phyloP scores from a whole-genome alignment of 768 basidiomycete genomes.

The Podaxis sp. region DNA sequence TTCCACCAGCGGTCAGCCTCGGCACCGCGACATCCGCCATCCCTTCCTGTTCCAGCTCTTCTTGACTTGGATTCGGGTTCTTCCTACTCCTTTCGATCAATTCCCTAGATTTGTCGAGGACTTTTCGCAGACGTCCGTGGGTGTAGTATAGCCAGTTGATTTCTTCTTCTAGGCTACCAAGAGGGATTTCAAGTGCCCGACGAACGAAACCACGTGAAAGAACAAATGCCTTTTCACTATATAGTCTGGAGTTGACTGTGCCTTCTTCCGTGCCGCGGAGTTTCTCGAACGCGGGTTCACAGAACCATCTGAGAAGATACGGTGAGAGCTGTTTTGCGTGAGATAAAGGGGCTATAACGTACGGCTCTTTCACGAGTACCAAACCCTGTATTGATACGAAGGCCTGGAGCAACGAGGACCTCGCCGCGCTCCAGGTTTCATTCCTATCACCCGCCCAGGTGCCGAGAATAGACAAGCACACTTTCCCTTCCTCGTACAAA shows the following conservation, averaged over 20 bases:
- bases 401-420: conserved; percentile 88
- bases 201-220: conserved; percentile 87
- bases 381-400: conserved; percentile 93
- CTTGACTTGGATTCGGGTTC: conserved; percentile 26
- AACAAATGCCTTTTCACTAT: conserved; percentile 92
- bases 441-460: conserved; percentile 90
- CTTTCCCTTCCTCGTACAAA: conserved; percentile 94
- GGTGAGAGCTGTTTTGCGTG: conserved; percentile 1
- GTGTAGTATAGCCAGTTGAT: conserved; percentile 72
- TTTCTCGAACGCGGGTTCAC: conserved; percentile 93
- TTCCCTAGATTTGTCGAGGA: conserved; percentile 58
- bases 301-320: conserved; percentile 64
- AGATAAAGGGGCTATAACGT: conserved; percentile 30
- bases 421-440: conserved; percentile 83
- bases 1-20: conserved; percentile 75
- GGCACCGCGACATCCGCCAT: conserved; percentile 56
- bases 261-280: conserved; percentile 89
- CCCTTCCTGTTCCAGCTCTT: conserved; percentile 25
- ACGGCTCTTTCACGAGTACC: conserved; percentile 92
- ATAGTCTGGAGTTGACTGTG: conserved; percentile 85
- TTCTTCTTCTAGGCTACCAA: conserved; percentile 69
- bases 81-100: conserved; percentile 69
- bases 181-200: conserved; percentile 82
- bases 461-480: conserved; percentile 87
- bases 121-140: conserved; percentile 63